phyloP scores from a whole-genome alignment of 75 land plant species.

The Pinus tabuliformis region DNA sequence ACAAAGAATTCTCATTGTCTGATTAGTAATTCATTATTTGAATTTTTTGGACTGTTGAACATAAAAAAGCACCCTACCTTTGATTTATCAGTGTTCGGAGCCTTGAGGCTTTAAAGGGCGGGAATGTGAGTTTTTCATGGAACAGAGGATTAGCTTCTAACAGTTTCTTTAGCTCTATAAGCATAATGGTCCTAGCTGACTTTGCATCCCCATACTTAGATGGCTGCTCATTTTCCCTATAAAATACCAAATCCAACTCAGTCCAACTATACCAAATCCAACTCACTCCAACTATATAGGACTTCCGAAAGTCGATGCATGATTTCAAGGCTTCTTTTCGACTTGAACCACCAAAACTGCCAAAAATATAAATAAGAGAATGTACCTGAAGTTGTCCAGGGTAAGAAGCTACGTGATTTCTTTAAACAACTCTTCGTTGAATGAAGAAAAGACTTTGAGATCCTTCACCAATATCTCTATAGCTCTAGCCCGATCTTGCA shows the following conservation, averaged over 20 bases:
- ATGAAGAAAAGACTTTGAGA: slow-evolving; percentile 50
- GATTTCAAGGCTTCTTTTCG: too few species aligned
- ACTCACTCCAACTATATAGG: too few species aligned
- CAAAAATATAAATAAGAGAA: too few species aligned
- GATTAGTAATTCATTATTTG: too few species aligned
- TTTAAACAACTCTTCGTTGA: slow-evolving; percentile 68
- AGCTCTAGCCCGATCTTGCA: slow-evolving; percentile 55
- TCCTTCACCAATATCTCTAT: slow-evolving; percentile 64
- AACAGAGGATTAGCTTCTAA: slow-evolving; percentile 81
- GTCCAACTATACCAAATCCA: not conserved
- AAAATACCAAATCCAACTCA: not conserved
- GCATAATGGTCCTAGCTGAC: slow-evolving; percentile 67
- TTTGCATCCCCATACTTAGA: slow-evolving; percentile 80
- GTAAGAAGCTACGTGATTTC: slow-evolving; percentile 73
- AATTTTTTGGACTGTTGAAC: too few species aligned
- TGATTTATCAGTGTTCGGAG: slow-evolving; percentile 71
- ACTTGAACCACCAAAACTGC: too few species aligned
- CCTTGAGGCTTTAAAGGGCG: slow-evolving; percentile 53
- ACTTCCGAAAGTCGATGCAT: too few species aligned
- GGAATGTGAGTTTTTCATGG: slow-evolving; percentile 66
- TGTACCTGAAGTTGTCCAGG: slow-evolving; percentile 65
- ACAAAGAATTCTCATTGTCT: too few species aligned
- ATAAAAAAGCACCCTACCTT: slow-evolving; percentile 31
- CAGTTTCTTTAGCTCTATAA: slow-evolving; percentile 67
- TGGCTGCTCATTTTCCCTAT: slow-evolving; percentile 71